Percentiles rank a stretch among this genome's conserved stretches.
phyloP scores from a whole-genome alignment of 148 eudicot species.

The Fagopyrum tataricum region DNA sequence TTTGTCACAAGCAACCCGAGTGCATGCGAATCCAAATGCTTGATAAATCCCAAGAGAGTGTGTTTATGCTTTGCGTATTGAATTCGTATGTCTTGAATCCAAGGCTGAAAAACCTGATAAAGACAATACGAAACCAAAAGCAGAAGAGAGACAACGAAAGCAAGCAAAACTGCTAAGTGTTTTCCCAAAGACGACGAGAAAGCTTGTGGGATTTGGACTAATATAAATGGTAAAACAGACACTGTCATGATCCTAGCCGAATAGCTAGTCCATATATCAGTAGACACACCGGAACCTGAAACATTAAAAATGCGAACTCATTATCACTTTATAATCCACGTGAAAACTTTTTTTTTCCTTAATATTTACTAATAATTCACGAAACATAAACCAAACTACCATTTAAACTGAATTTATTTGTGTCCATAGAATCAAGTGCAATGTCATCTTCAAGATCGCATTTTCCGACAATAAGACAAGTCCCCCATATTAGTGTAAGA shows the following conservation, averaged over 20 bases:
- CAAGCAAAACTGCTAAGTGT: conserved; percentile 42
- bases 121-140: conserved; percentile 63
- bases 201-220: conserved; percentile 73
- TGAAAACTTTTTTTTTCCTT: too few species aligned
- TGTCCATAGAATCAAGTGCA: conserved; percentile 53
- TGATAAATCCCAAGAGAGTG: conserved; percentile 55
- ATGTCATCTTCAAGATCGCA: conserved; percentile 48
- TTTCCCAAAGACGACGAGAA: conserved; percentile 48
- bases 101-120: conserved; percentile 91
- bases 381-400: conserved; percentile 22
- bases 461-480: conserved; percentile 75
- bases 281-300: conserved; percentile 54
- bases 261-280: conserved; percentile 89
- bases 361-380: too few species aligned
- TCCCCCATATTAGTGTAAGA: conserved; percentile 76
- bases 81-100: conserved; percentile 53
- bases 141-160: conserved; percentile 40
- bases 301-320: conserved; percentile 26
- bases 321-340: too few species aligned
- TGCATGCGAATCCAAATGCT: conserved; percentile 43
- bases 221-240: conserved; percentile 62
- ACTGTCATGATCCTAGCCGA: conserved; percentile 75
- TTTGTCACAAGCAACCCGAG: conserved; percentile 46
- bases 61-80: conserved; percentile 56
- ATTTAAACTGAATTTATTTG: conserved; percentile 48